Evolutionary conservation across 805 yeast species (phyloP).

Genomic region (Schwanniomyces yamadae): DNA sequence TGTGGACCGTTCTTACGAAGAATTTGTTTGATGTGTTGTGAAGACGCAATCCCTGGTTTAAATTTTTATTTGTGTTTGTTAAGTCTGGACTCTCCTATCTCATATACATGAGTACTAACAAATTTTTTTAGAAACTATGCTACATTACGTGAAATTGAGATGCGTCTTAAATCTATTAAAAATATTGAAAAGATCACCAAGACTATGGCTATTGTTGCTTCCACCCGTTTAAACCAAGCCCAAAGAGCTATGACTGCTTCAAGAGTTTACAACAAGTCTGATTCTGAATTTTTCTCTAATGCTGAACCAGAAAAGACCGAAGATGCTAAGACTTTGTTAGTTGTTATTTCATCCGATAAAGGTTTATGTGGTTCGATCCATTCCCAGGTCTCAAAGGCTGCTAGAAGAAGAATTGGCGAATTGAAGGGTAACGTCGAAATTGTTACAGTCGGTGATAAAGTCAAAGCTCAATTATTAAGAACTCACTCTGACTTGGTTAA

Average conservation of each 20-base stretch:
- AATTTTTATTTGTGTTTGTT: too few species aligned
- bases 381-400: conserved; percentile 87
- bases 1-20: too few species aligned
- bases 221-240: conserved; percentile 93
- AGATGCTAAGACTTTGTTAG: conserved; percentile 66
- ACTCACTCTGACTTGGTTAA: conserved; percentile 66
- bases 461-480: conserved; percentile 85
- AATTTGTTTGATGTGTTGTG: too few species aligned
- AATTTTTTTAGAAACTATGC: conserved; percentile 80
- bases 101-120: too few species aligned
- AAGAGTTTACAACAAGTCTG: conserved; percentile 79
- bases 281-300: conserved; percentile 71
- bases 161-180: conserved; percentile 95
- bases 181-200: conserved; percentile 99
- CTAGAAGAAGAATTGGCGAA: conserved; percentile 65
- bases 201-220: conserved; percentile 99
- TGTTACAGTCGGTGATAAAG: conserved; percentile 92
- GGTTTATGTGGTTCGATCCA: conserved; percentile 99
- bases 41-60: too few species aligned
- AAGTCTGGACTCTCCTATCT: too few species aligned
- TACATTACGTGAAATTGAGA: conserved; percentile 97
- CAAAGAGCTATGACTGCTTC: conserved; percentile 91
- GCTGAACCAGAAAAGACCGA: conserved; percentile 71
- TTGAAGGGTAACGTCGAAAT: conserved; percentile 67
- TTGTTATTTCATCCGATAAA: conserved; percentile 94